Conservation (phyloP, 371 early-diverging fungal species). For the Apophysomyces trapeziformis region DNA sequence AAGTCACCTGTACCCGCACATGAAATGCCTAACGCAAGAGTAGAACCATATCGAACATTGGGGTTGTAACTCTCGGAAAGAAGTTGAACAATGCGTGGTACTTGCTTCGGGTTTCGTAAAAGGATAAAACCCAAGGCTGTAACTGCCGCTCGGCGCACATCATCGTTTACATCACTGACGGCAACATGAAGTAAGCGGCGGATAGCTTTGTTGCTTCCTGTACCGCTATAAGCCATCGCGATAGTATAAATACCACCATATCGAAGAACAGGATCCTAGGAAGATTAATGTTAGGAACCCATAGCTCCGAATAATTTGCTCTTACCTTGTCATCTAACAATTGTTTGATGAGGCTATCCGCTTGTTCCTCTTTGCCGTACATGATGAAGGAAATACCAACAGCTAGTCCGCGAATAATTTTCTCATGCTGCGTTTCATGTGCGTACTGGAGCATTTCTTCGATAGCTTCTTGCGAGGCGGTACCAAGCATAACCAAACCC, state of each 20-base stretch:
- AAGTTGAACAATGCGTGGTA: conserved; percentile 96
- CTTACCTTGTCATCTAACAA: conserved; percentile 81
- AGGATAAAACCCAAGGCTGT: conserved; percentile 97
- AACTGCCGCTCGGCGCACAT: conserved; percentile 98
- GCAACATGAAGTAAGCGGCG: conserved; percentile 94
- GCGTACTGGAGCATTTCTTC: conserved; percentile 96
- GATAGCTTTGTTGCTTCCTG: conserved; percentile 96
- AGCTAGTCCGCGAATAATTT: conserved; percentile 96
- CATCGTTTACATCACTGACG: conserved; percentile 98
- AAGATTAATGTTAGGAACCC: neutral
- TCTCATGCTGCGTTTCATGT: conserved; percentile 97
- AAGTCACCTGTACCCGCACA: conserved; percentile 95
- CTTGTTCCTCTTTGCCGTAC: conserved; percentile 94
- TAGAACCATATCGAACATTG: conserved; percentile 97
- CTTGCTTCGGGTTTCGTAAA: conserved; percentile 88
- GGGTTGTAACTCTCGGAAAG: conserved; percentile 98
- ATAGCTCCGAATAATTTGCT: neutral
- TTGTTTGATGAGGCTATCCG: conserved; percentile 85
- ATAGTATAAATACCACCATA: conserved; percentile 97
- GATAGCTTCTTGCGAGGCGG: conserved; percentile 78
- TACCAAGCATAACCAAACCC: conserved; percentile 97
- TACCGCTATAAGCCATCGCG: conserved; percentile 98
- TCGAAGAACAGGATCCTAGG: conserved; percentile 87
- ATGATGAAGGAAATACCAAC: conserved; percentile 94
- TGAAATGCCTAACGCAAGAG: conserved; percentile 97